phyloP scores from a whole-genome alignment of 345 rosid species.

The sweet orange (Citrus sinensis) region DNA sequence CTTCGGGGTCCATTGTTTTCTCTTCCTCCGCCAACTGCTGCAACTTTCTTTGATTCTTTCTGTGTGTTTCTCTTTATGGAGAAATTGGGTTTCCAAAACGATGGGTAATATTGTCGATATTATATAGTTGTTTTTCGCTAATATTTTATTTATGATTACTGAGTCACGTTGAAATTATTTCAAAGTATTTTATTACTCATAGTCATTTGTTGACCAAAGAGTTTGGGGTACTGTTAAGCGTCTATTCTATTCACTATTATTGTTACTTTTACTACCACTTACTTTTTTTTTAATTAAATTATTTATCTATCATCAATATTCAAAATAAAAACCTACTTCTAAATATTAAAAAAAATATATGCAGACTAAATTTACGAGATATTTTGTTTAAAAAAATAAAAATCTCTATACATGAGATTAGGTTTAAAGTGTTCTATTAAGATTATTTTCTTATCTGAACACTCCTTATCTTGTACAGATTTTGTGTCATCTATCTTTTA shows the following conservation, averaged over 20 bases:
- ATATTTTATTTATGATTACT: not conserved
- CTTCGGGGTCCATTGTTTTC: not conserved
- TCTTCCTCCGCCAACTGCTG: not conserved
- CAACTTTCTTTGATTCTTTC: not conserved
- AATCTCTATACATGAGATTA: too few species aligned
- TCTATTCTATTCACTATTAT: too few species aligned
- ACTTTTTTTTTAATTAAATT: too few species aligned
- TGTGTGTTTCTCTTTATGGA: not conserved
- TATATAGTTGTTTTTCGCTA: not conserved
- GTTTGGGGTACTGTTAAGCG: not conserved
- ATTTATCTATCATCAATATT: too few species aligned
- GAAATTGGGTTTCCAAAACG: not conserved
- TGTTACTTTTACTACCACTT: too few species aligned
- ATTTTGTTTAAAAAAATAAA: too few species aligned
- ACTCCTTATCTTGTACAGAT: accelerated
- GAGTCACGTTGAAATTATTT: not conserved
- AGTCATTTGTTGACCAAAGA: not conserved
- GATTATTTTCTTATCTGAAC: too few species aligned
- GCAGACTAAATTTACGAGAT: too few species aligned
- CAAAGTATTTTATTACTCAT: not conserved
- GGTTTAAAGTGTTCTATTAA: too few species aligned
- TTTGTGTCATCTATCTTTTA: accelerated
- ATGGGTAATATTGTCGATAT: not conserved
- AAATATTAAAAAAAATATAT: too few species aligned
- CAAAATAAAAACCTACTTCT: too few species aligned